Evolutionary conservation across 2,329 filamentous ascomycete species (phyloP).

Genomic region (Aspergillus fijiensis): DNA sequence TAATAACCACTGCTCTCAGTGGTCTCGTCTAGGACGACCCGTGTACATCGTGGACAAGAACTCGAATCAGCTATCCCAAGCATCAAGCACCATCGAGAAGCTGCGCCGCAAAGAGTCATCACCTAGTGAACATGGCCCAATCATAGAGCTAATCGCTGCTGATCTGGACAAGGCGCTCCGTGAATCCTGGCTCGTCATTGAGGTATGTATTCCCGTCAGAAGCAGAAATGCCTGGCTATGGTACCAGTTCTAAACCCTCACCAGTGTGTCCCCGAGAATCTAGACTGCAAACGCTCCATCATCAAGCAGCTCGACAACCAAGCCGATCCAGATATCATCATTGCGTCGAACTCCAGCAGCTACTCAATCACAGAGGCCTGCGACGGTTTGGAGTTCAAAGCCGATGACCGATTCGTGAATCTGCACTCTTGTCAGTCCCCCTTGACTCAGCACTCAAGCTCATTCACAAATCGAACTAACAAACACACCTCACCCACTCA

Average conservation of each 20-base stretch:
- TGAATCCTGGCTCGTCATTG: conserved; percentile 7
- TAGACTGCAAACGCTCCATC: conserved; percentile 43
- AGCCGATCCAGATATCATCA: conserved; percentile 38
- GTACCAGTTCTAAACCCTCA: conserved; percentile 8
- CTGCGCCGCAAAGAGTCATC: not conserved
- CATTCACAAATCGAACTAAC: not conserved
- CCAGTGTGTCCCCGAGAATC: conserved; percentile 48
- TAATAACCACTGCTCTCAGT: not conserved
- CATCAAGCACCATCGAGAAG: not conserved
- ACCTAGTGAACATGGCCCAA: not conserved
- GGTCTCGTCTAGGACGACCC: conserved; percentile 6
- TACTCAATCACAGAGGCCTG: conserved; percentile 48
- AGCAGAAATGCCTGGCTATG: not conserved
- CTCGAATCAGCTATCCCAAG: conserved; percentile 4
- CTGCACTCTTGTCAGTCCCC: conserved; percentile 44
- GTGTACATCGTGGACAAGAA: conserved; percentile 10
- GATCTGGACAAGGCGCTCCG: not conserved
- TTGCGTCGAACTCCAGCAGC: conserved; percentile 52
- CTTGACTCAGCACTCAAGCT: not conserved
- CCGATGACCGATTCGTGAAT: conserved; percentile 42
- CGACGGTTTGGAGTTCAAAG: conserved; percentile 34
- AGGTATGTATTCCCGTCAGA: not conserved
- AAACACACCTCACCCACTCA: conserved; percentile 11
- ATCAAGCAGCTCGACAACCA: conserved; percentile 43
- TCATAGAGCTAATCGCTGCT: not conserved